Evolutionary conservation across 2,329 filamentous ascomycete genomes (phyloP).

Genomic region (Colletotrichum godetiae): DNA sequence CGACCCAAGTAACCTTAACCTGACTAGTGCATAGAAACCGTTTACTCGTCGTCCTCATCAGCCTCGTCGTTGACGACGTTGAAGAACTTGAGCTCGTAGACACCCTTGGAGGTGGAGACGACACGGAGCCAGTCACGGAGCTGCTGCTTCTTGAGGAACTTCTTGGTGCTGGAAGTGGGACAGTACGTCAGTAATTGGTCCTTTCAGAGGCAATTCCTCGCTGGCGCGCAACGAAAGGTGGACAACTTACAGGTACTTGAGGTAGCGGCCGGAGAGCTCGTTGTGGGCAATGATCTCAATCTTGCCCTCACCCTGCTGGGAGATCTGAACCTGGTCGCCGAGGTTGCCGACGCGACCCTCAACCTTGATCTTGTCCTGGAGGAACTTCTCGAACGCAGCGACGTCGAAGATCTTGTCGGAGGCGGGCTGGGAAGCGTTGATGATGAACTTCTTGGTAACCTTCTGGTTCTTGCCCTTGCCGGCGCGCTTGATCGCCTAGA

Average conservation of each 20-base stretch:
- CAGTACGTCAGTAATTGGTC: conserved; percentile 6
- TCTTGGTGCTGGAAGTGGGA: conserved; percentile 82
- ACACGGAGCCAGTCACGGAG: conserved; percentile 99
- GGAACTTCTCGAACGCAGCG: conserved; percentile 99
- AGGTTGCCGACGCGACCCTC: conserved; percentile 98
- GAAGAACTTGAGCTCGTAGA: conserved; percentile 99
- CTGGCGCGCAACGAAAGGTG: neutral
- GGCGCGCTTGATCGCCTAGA: conserved; percentile 65
- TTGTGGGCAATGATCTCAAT: conserved; percentile 98
- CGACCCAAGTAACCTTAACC: conserved; percentile 34
- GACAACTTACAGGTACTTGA: conserved; percentile 94
- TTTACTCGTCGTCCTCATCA: conserved; percentile 98
- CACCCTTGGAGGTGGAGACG: conserved; percentile 96
- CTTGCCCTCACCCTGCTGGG: conserved; percentile 94
- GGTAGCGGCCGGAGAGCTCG: conserved; percentile 97
- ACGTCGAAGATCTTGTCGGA: conserved; percentile 99
- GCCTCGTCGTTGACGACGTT: conserved; percentile 99
- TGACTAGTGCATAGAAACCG: conserved; percentile 26
- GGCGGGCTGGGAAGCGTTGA: conserved; percentile 98
- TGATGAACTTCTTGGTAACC: conserved; percentile 97
- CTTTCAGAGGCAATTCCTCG: neutral
- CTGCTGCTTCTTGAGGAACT: conserved; percentile 99
- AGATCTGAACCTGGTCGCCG: conserved; percentile 91
- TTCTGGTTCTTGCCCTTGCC: conserved; percentile 75
- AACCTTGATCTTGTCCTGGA: conserved; percentile 99